phyloP scores from a whole-genome alignment of 176 grass and related monocot genomes.

The Paspalum vaginatum region DNA sequence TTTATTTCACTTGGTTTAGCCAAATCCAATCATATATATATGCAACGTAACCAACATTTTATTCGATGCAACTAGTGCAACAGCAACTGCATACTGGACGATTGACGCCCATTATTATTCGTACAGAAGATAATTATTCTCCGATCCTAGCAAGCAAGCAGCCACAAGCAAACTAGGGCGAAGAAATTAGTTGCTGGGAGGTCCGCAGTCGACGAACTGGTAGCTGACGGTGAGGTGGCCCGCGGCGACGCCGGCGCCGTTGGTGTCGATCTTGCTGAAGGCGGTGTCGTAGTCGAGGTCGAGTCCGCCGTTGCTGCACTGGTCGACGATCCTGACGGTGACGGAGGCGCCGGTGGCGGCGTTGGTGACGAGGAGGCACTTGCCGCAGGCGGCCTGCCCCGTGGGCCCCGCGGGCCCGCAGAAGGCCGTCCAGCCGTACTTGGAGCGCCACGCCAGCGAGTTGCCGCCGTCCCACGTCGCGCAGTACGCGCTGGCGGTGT shows the following conservation, averaged over 20 bases:
- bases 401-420: slow-evolving; percentile 56
- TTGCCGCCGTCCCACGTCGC: slow-evolving; percentile 71
- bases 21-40: no score
- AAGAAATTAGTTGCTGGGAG: slow-evolving; percentile 6
- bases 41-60: no score
- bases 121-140: no score
- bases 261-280: slow-evolving; percentile 56
- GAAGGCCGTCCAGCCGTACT: slow-evolving; percentile 86
- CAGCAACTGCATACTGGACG: no score
- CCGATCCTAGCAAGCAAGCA: no score
- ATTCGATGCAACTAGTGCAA: no score
- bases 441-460: slow-evolving; percentile 57
- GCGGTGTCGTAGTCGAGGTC: slow-evolving; percentile 55
- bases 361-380: slow-evolving; percentile 67
- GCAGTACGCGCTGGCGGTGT: slow-evolving; percentile 52
- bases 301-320: slow-evolving; percentile 59
- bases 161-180: no score
- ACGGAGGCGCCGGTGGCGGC: slow-evolving; percentile 35
- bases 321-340: slow-evolving; percentile 65
- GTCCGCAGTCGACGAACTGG: slow-evolving; percentile 51
- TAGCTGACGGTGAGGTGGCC: slow-evolving; percentile 57
- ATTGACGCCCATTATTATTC: no score
- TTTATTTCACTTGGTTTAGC: no score
- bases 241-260: not conserved
- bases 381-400: slow-evolving; percentile 50